phyloP scores from a whole-genome alignment of 257 asterid species.

The Plantago major region DNA sequence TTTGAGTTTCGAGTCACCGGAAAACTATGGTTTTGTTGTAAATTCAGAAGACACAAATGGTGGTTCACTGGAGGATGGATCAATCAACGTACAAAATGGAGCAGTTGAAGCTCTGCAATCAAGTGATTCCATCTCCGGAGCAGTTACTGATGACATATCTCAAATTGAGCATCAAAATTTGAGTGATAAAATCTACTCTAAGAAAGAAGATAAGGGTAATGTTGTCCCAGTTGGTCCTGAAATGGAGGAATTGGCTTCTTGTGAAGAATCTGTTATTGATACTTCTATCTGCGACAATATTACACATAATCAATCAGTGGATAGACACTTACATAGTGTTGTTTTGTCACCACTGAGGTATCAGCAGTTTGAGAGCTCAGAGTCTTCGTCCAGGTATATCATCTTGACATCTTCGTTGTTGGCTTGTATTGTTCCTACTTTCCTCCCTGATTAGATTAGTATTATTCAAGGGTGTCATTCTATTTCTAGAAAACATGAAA shows the following conservation, averaged over 20 bases:
- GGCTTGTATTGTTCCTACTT: background rate
- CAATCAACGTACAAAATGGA: conserved; percentile 35
- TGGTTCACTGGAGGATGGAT: conserved; percentile 38
- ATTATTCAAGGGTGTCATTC: too few species aligned
- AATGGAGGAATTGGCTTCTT: conserved; percentile 35
- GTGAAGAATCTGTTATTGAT: conserved; percentile 34
- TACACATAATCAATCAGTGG: conserved; percentile 42
- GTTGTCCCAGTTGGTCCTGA: conserved; percentile 33
- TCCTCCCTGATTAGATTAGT: background rate
- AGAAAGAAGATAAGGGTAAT: conserved; percentile 31
- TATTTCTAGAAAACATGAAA: too few species aligned
- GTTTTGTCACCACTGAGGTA: conserved; percentile 53
- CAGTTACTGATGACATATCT: conserved; percentile 30
- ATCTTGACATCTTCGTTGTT: conserved; percentile 11
- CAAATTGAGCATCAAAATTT: conserved; percentile 40
- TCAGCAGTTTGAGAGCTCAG: conserved; percentile 83
- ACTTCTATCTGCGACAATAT: conserved; percentile 27
- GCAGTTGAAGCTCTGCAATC: conserved; percentile 42
- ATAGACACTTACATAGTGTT: conserved; percentile 46
- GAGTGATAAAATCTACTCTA: conserved; percentile 30
- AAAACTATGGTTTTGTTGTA: conserved; percentile 39
- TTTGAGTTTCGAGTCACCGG: conserved; percentile 55
- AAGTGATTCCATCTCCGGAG: conserved; percentile 38
- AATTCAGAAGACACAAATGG: conserved; percentile 41
- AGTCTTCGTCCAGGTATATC: conserved; percentile 74